Evolutionary conservation across 306 rosid genomes (phyloP), one percentile per base, ranked within the genome.

Genomic region (Quercus aquifolioides): DNA sequence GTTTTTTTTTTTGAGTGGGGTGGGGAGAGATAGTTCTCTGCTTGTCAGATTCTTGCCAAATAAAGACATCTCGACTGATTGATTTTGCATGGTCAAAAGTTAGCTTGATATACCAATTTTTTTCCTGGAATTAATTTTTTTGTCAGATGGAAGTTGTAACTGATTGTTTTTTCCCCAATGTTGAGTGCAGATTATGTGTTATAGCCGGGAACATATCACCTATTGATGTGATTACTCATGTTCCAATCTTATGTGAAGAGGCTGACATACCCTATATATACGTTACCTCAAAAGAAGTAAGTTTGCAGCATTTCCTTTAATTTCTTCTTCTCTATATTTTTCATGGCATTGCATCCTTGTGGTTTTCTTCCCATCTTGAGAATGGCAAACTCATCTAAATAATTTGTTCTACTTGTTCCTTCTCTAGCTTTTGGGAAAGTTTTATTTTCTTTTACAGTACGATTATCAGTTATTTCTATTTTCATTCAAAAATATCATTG

Each of bases 141-240:
- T 46, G 3, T 51, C 4, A 49, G 26, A 11, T 15, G 11, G 76
- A 73, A 52, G n/a, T 30, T 55, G 51, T 55, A 26, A 55, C 31
- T 23, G 4, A 20, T 23, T 69, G 21, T 71, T 69, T 43, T 69
- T 74, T 14, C 20, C 33, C 58, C 65, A 28, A 17, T 70, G 33
- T 74, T 33, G 30, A 56, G 15, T 85, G 94, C 86, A 96, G 98
- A 64, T 21, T 91, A 1, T 95, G 99, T 86, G 93, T 96, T 30
- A 93, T 96, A 71, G 98, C 98, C 72, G 97, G 98, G 69, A 93
- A 96, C 79, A 93, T 96, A 68, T 90, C 98, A 6, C 98, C 99
- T 0, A 96, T 96, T 41, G 99, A 96, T 83, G 99, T 96, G 60
- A 88, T 96, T 79, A 93, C 98, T 41, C 97, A 96, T 78, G 89